Base-by-base conservation (phyloP, 208 protist genomes). In the Pavlovales sp. region DNA sequence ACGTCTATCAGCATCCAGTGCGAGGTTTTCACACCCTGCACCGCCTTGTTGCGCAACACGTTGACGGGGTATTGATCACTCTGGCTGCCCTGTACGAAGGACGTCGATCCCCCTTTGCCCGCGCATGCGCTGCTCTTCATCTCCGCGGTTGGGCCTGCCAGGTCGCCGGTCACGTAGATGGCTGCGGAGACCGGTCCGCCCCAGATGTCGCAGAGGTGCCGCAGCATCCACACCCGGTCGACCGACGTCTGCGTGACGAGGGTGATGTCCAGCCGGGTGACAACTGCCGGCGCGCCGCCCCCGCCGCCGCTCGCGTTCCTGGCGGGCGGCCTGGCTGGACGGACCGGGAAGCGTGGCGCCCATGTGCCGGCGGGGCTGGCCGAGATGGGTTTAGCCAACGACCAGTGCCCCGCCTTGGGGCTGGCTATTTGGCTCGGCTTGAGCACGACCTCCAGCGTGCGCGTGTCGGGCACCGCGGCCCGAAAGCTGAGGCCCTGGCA, bases 181-280 rank as follows among this genome's bases (percentile, higher is more conserved):
- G 79, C 79, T 40, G 41, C 34, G 20, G 79, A 84, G 42, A 84
- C 26, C 20, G 79, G 79, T 0, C 79, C 79, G 30, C 28, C 42
- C 79, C 79, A 84, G 2, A 37, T 14, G 10, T 67, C 26, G 30
- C 20, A 37, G 28, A 84, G 79, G 8, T 71, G 5, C 20, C 5
- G 4, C 28, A 84, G 26, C 79, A 84, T 84, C 79, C 79, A 84
- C 79, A 67, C 18, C 28, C 79, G 40, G 42, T 84, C 75, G 10
- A 40, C 34, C 0, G 30, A 39, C 41, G 79, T 84, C 44, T 84
- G 79, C 39, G 79, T 47, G 5, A 84, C 79, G 30, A 84, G 34
- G 42, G 79, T 84, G 42, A 84, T 42, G 44, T 84, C 79, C 2
- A 8, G 57, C 57, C 18, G 18, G 22, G 1, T 28, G 18, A n/a